A percentile compares a stretch with the other conserved stretches of the same genome.
These are phyloP conservation scores for Phytopythium helicoides DNA, from an alignment of 352 stramenopile genomes.

Conservation along the genomic window DNA sequence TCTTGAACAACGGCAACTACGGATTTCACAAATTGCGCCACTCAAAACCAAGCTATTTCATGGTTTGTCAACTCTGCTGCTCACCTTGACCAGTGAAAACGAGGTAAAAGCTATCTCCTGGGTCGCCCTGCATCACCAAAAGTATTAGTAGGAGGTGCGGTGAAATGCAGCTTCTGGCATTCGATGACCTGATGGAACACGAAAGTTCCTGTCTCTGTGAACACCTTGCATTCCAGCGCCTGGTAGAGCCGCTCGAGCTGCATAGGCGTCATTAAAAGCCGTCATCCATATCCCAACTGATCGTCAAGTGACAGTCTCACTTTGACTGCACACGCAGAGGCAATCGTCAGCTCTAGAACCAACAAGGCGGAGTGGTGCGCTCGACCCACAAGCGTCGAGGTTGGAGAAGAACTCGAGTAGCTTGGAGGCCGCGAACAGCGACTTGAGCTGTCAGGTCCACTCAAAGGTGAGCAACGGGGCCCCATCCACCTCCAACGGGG, in stretches of 20 bases:
- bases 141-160: constrained; percentile 1
- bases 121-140: constrained; percentile 45
- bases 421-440: constrained; percentile 65
- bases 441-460: constrained; percentile 54
- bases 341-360: no score
- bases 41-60: no score
- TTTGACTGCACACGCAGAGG: constrained; percentile 22
- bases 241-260: constrained; percentile 78
- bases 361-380: background rate
- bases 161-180: no score
- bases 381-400: constrained; percentile 62
- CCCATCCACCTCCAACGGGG: no score
- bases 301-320: constrained; percentile 12
- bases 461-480: no score
- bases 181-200: constrained; percentile 77
- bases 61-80: background rate
- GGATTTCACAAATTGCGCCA: no score
- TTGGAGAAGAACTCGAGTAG: constrained; percentile 82
- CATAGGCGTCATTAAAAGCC: background rate
- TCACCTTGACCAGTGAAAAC: constrained; percentile 70
- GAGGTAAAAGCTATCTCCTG: constrained; percentile 77
- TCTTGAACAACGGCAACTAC: constrained; percentile 4
- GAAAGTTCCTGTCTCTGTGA: constrained; percentile 39
- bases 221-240: constrained; percentile 50
- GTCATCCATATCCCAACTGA: no score